Percentiles rank a stretch among this genome's conserved stretches.
These are phyloP conservation scores for Wickerhamiella dianesei DNA, from an alignment of 805 yeast species.

Conservation along the genomic window DNA sequence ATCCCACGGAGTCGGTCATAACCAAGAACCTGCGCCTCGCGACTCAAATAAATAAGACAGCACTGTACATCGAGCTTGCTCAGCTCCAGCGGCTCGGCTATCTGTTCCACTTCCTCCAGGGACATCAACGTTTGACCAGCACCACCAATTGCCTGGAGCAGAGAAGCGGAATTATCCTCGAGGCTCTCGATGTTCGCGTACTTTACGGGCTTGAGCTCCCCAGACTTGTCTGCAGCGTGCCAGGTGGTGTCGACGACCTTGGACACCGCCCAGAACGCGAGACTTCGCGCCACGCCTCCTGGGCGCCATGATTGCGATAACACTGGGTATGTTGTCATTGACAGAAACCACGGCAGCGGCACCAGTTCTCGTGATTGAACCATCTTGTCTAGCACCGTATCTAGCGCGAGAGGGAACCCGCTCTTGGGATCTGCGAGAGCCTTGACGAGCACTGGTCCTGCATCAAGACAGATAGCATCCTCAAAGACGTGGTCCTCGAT, in stretches of 20 bases:
- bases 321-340: slow-evolving; percentile 6
- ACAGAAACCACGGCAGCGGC: slow-evolving; percentile 18
- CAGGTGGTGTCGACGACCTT: slow-evolving; percentile 12
- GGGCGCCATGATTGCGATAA: slow-evolving; percentile 3
- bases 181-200: slow-evolving; percentile 18
- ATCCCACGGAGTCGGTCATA: slow-evolving; percentile 9
- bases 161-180: slow-evolving; percentile 8
- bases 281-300: not conserved
- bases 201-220: slow-evolving; percentile 18
- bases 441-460: slow-evolving; percentile 17
- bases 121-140: slow-evolving; percentile 1
- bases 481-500: slow-evolving; percentile 19
- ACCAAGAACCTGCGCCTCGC: slow-evolving; percentile 15
- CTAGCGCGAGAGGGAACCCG: slow-evolving; percentile 24
- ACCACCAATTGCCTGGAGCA: slow-evolving; percentile 4
- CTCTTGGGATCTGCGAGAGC: slow-evolving; percentile 17
- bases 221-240: slow-evolving; percentile 16
- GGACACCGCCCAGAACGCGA: slow-evolving; percentile 8
- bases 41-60: slow-evolving; percentile 17
- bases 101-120: slow-evolving; percentile 2
- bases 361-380: slow-evolving; percentile 18
- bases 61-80: slow-evolving; percentile 18
- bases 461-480: slow-evolving; percentile 20
- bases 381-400: slow-evolving; percentile 22
- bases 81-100: slow-evolving; percentile 4